These are phyloP conservation scores for Exserohilum rostratum DNA, from an alignment of 2,329 filamentous ascomycete genomes.

Conservation along the genomic window DNA sequence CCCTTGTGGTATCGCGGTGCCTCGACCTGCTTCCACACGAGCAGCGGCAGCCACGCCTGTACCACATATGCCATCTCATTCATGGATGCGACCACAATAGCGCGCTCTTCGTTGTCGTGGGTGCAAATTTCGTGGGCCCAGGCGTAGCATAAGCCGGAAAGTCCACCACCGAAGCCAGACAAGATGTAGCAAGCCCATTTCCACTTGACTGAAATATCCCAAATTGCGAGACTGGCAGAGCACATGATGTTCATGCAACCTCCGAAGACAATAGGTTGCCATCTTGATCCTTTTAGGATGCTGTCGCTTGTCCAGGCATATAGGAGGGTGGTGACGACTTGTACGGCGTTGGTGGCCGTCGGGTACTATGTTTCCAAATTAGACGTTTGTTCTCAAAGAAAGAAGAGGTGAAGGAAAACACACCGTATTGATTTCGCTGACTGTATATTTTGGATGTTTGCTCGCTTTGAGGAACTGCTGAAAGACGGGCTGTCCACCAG, in stretches of 20 bases:
- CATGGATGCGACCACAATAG: slow-evolving; percentile 69
- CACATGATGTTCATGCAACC: slow-evolving; percentile 26
- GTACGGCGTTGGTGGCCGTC: slow-evolving; percentile 26
- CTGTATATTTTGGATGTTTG: slow-evolving; percentile 19
- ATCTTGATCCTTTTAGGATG: slow-evolving; percentile 23
- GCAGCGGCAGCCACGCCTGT: slow-evolving; percentile 71
- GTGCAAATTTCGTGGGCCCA: slow-evolving; percentile 64
- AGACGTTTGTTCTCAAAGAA: not conserved
- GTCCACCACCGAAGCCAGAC: slow-evolving; percentile 54
- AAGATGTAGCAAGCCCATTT: slow-evolving; percentile 70
- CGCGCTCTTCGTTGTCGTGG: slow-evolving; percentile 67
- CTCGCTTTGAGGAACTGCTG: slow-evolving; percentile 27
- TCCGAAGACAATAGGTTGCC: slow-evolving; percentile 27
- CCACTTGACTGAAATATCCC: slow-evolving; percentile 51
- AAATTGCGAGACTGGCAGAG: slow-evolving; percentile 23
- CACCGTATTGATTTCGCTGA: slow-evolving; percentile 24
- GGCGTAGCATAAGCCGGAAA: slow-evolving; percentile 59
- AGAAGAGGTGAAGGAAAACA: not conserved
- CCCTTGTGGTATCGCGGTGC: slow-evolving; percentile 67
- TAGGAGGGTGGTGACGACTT: slow-evolving; percentile 25
- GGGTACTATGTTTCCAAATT: slow-evolving; percentile 19
- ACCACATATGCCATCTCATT: slow-evolving; percentile 73
- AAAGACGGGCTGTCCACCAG: slow-evolving; percentile 7
- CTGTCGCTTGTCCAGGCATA: slow-evolving; percentile 30
- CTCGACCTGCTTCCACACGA: slow-evolving; percentile 70